A percentile compares a stretch with the other conserved stretches of the same genome.
phyloP scores from a whole-genome alignment of 2,329 filamentous ascomycete genomes.

The Ophiostoma perfectum region DNA sequence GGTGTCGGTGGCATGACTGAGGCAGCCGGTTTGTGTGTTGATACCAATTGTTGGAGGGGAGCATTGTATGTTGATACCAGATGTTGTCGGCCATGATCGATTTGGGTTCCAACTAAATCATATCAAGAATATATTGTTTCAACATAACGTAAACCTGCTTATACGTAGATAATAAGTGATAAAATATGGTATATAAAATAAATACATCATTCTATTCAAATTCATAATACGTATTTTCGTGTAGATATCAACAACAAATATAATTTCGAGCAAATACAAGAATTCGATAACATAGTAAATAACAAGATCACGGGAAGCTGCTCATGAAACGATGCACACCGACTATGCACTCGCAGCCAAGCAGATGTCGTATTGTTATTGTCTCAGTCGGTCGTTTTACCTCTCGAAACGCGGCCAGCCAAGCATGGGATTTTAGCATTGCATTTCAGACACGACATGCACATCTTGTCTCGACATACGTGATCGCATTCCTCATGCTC shows the following conservation, averaged over 20 bases:
- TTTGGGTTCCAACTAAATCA: no score
- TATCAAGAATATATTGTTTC: no score
- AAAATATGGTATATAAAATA: no score
- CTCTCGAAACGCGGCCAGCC: constrained; percentile 9
- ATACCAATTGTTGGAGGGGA: neutral
- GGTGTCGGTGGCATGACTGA: neutral
- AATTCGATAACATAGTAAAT: neutral
- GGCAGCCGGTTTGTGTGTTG: neutral
- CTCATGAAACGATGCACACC: neutral
- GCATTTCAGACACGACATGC: constrained; percentile 1
- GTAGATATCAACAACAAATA: neutral
- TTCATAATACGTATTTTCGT: neutral
- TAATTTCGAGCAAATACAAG: neutral
- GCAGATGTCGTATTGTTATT: constrained; percentile 1
- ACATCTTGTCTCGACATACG: constrained; percentile 7
- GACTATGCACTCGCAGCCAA: neutral
- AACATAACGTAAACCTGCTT: no score
- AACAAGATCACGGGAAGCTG: neutral
- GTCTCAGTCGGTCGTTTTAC: constrained; percentile 3
- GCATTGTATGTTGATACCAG: no score
- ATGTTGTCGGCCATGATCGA: no score
- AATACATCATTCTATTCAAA: no score
- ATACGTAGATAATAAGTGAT: no score
- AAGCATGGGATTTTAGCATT: constrained; percentile 1
- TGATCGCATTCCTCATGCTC: constrained; percentile 1